Evolutionary conservation across 140 eudicot species (phyloP).

Genomic region (Ambrosia hybrid): DNA sequence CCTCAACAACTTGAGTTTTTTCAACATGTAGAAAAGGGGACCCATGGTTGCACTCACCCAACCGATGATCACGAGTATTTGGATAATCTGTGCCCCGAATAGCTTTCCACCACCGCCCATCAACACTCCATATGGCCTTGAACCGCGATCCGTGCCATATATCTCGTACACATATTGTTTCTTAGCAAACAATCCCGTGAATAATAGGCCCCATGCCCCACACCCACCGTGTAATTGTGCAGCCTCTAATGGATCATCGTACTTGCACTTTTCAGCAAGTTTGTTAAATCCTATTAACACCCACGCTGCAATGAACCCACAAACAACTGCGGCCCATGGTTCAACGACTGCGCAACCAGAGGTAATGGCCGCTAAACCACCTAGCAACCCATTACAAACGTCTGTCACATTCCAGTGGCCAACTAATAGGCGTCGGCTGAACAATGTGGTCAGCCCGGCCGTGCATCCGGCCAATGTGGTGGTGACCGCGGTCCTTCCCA

Average conservation of each 20-base stretch:
- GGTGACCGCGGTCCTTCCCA: conserved; percentile 81
- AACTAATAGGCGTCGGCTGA: conserved; percentile 52
- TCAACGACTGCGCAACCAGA: conserved; percentile 78
- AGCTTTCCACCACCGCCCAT: conserved; percentile 82
- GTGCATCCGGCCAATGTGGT: conserved; percentile 76
- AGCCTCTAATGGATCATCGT: conserved; percentile 75
- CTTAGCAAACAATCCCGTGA: conserved; percentile 60
- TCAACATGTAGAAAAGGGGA: conserved; percentile 48
- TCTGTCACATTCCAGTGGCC: conserved; percentile 82
- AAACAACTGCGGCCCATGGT: conserved; percentile 76
- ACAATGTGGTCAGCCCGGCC: conserved; percentile 68
- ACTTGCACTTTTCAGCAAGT: conserved; percentile 50
- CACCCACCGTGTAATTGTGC: conserved; percentile 85
- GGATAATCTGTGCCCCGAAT: conserved; percentile 61
- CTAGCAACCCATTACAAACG: conserved; percentile 71
- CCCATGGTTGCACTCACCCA: conserved; percentile 83
- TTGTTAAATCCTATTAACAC: conserved; percentile 63
- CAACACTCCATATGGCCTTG: conserved; percentile 58
- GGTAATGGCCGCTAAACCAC: conserved; percentile 76
- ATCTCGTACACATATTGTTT: conserved; percentile 48
- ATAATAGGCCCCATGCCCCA: conserved; percentile 69
- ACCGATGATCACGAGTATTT: conserved; percentile 52
- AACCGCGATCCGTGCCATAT: conserved; percentile 16
- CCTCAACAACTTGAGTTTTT: conserved; percentile 56
- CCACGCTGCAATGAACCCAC: conserved; percentile 77